Conservation (phyloP, 164 flowering plant genomes). For the Sextonia rubra region DNA sequence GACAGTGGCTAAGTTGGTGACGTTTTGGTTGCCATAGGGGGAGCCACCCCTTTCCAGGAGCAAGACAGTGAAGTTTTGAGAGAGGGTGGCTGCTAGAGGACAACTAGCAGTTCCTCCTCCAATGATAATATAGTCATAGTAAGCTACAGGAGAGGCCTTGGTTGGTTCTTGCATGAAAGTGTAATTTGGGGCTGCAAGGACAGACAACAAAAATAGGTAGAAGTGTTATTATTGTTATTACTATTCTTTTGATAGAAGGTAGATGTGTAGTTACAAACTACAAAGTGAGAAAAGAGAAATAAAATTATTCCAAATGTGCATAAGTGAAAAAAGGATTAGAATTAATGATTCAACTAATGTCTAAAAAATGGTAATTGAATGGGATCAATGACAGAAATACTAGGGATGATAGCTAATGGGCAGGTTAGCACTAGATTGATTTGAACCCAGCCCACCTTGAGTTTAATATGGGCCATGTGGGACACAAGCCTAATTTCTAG, state of each 20-base stretch:
- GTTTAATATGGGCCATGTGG: too few relatives aligned
- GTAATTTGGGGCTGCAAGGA: constrained; percentile 52
- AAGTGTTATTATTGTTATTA: too few relatives aligned
- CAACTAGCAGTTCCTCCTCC: constrained; percentile 94
- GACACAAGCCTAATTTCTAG: too few relatives aligned
- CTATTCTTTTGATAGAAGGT: too few relatives aligned
- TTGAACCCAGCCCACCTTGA: too few relatives aligned
- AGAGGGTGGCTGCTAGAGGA: constrained; percentile 75
- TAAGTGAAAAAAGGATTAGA: neutral
- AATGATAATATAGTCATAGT: constrained; percentile 65
- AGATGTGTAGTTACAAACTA: neutral
- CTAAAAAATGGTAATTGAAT: too few relatives aligned
- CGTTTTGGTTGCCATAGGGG: constrained; percentile 54
- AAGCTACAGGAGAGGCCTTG: constrained; percentile 32
- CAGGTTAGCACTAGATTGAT: too few relatives aligned
- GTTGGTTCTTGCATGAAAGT: constrained; percentile 54
- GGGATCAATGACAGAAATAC: too few relatives aligned
- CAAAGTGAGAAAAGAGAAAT: neutral
- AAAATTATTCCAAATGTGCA: neutral
- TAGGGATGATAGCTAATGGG: too few relatives aligned
- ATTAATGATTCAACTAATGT: too few relatives aligned
- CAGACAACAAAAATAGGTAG: neutral
- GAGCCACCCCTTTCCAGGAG: constrained; percentile 73
- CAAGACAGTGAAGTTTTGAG: constrained; percentile 44
- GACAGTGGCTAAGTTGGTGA: constrained; percentile 35